These are phyloP conservation scores for Leccinum holopus DNA, from an alignment of 1,284 basidiomycete genomes.

Conservation along the genomic window DNA sequence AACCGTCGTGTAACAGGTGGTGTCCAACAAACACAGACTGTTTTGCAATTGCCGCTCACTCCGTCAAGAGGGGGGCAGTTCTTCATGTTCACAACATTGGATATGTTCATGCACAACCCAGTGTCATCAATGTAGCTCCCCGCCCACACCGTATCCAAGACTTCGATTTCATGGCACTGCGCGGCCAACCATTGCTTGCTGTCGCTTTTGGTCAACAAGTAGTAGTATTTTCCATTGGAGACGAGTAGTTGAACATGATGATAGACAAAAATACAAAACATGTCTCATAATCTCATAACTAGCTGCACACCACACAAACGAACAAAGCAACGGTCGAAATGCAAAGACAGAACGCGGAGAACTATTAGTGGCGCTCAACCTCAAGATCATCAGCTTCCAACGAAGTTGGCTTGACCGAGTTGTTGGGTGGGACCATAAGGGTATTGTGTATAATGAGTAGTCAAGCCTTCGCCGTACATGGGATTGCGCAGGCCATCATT, in stretches of 20 bases:
- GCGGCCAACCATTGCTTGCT: conserved; percentile 60
- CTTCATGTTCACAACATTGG: conserved; percentile 66
- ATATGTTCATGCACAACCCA: conserved; percentile 63
- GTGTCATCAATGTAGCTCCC: conserved; percentile 53
- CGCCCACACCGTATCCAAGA: conserved; percentile 65
- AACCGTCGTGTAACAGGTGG: conserved; percentile 49
- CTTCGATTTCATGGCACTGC: conserved; percentile 68
- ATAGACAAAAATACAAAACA: conserved; percentile 21
- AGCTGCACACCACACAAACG: conserved; percentile 12
- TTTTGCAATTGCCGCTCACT: conserved; percentile 68
- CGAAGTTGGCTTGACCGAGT: conserved; percentile 25
- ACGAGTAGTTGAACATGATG: conserved; percentile 33
- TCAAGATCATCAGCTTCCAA: conserved; percentile 21
- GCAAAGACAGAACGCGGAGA: not conserved
- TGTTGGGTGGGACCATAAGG: conserved; percentile 32
- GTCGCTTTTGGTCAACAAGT: conserved; percentile 62
- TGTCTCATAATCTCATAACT: conserved; percentile 15
- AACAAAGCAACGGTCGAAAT: conserved; percentile 2
- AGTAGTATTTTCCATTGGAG: conserved; percentile 48
- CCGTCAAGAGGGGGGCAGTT: conserved; percentile 57
- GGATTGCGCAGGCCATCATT: conserved; percentile 27
- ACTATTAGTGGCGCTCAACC: no score
- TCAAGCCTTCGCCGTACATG: conserved; percentile 27
- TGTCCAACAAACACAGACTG: conserved; percentile 70
- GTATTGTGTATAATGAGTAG: conserved; percentile 33